phyloP scores from a whole-genome alignment of 192 early-diverging fungal species.

The Gryganskiella cystojenkinii region DNA sequence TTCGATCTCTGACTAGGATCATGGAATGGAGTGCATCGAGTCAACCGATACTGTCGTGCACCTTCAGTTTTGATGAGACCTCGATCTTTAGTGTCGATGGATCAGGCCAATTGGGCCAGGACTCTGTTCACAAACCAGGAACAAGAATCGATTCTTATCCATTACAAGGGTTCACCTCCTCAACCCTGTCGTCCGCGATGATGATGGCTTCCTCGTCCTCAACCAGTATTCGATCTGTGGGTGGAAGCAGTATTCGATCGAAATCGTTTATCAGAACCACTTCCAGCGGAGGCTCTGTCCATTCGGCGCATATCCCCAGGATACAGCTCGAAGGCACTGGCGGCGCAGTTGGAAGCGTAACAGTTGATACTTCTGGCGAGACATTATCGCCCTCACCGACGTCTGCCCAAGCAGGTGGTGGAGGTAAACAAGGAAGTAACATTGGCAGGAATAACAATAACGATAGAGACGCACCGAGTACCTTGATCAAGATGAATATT shows the following conservation, averaged over 20 bases:
- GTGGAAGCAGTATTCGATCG: slow-evolving; percentile 41
- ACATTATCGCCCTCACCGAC: neutral
- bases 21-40: slow-evolving; percentile 64
- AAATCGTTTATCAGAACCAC: slow-evolving; percentile 35
- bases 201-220: slow-evolving; percentile 36
- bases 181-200: slow-evolving; percentile 30
- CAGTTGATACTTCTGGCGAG: neutral
- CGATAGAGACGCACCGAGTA: slow-evolving; percentile 7
- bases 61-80: slow-evolving; percentile 74
- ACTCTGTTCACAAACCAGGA: slow-evolving; percentile 66
- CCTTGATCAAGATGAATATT: slow-evolving; percentile 30
- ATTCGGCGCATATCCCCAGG: slow-evolving; percentile 22
- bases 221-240: slow-evolving; percentile 33
- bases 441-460: neutral
- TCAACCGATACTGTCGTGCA: slow-evolving; percentile 57
- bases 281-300: slow-evolving; percentile 13
- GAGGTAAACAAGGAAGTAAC: neutral
- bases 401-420: no score
- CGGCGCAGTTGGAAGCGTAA: neutral
- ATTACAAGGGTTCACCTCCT: slow-evolving; percentile 60
- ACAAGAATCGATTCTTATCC: slow-evolving; percentile 37
- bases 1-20: slow-evolving; percentile 62
- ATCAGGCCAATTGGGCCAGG: slow-evolving; percentile 55
- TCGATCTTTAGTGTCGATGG: slow-evolving; percentile 61
- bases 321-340: slow-evolving; percentile 42